These are phyloP conservation scores for Cicer bijugum DNA, from an alignment of 306 rosid genomes.

Conservation along the genomic window DNA sequence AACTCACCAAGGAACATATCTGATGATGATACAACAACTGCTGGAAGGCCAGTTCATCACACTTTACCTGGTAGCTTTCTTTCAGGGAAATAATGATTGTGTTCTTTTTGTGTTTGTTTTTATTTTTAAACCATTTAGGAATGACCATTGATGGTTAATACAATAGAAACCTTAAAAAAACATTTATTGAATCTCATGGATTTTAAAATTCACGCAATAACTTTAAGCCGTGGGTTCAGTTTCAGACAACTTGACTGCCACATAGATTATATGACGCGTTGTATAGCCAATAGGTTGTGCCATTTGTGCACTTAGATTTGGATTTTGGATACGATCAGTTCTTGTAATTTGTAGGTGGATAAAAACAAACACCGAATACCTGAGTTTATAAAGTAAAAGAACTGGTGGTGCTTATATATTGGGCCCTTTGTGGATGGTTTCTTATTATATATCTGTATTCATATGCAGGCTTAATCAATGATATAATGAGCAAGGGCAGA, in stretches of 20 bases:
- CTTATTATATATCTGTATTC: constrained; percentile 43
- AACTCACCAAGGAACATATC: constrained; percentile 78
- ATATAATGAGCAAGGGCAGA: constrained; percentile 92
- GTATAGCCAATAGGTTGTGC: constrained; percentile 22
- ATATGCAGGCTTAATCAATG: constrained; percentile 81
- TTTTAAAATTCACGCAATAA: constrained; percentile 22
- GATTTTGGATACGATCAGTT: constrained; percentile 27
- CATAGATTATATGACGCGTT: neutral
- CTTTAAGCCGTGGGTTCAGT: constrained; percentile 13
- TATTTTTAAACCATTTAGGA: constrained; percentile 18
- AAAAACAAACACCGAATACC: constrained; percentile 3
- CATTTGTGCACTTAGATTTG: constrained; percentile 32
- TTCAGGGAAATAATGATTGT: constrained; percentile 34
- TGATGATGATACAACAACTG: constrained; percentile 77
- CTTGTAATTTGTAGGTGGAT: constrained; percentile 37
- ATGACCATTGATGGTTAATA: neutral
- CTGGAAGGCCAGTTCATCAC: constrained; percentile 80
- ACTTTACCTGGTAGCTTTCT: constrained; percentile 88
- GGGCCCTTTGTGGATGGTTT: constrained; percentile 35
- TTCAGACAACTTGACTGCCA: constrained; percentile 25
- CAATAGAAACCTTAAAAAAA: constrained; percentile 23
- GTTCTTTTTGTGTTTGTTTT: neutral
- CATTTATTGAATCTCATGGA: neutral
- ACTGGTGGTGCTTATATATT: constrained; percentile 23
- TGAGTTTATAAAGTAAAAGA: neutral